A percentile compares a stretch with the other conserved stretches of the same genome.
phyloP scores from a whole-genome alignment of 345 rosid genomes.

The Aegle marmelos region DNA sequence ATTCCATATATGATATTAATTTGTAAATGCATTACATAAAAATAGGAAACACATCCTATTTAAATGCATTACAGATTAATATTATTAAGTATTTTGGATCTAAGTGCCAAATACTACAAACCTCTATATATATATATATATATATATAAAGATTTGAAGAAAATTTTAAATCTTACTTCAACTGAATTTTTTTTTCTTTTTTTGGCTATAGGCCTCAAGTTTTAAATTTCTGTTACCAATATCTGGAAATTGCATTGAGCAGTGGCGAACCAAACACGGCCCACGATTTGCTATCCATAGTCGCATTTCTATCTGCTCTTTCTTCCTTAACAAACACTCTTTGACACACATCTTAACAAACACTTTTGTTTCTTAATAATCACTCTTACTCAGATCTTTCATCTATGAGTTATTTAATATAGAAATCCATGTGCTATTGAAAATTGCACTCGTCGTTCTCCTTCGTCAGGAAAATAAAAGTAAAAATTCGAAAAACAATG shows the following conservation, averaged over 20 bases:
- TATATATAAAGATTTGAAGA: too few relatives aligned
- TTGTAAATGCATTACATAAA: too few relatives aligned
- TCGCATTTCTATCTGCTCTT: background rate
- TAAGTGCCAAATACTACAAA: too few relatives aligned
- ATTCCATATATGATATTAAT: too few relatives aligned
- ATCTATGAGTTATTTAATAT: background rate
- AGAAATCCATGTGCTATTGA: background rate
- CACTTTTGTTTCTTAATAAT: background rate
- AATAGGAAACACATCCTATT: too few relatives aligned
- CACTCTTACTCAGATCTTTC: background rate
- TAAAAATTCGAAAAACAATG: background rate
- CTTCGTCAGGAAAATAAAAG: background rate
- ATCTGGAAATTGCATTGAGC: background rate
- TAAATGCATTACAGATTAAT: too few relatives aligned
- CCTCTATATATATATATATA: too few relatives aligned
- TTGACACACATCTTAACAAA: background rate
- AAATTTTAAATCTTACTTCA: too few relatives aligned
- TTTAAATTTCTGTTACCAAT: too few relatives aligned
- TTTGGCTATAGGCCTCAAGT: too few relatives aligned
- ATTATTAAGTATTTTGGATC: too few relatives aligned
- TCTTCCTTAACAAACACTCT: background rate
- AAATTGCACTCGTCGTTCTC: background rate
- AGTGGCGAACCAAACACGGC: background rate
- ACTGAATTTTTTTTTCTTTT: too few relatives aligned
- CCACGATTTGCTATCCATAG: background rate